Conservation (phyloP, 768 basidiomycete species). For the Kwoniella sp. region DNA sequence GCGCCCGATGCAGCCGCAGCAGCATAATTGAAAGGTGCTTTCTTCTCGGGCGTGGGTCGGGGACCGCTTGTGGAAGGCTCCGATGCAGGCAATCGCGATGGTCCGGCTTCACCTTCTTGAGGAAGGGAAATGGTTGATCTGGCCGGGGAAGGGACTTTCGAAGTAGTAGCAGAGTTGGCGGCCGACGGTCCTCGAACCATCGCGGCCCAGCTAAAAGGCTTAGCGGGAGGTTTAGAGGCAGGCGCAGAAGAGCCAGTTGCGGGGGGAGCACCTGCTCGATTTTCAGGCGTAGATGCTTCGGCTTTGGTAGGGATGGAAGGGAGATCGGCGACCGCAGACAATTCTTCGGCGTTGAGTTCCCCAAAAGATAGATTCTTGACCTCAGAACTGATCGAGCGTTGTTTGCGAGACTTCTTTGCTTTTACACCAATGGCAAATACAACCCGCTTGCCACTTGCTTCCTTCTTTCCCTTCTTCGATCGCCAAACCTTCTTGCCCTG, state of each 20-base stretch:
- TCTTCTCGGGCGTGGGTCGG: constrained; percentile 25
- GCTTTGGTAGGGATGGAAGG: constrained; percentile 3
- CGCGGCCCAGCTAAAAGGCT: constrained; percentile 49
- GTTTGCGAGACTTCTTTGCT: constrained; percentile 1
- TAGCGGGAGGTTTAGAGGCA: constrained; percentile 22
- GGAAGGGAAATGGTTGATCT: constrained; percentile 29
- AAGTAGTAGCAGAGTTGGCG: constrained; percentile 29
- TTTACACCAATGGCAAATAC: constrained; percentile 17
- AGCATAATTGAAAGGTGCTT: constrained; percentile 40
- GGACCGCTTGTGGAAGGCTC: constrained; percentile 5
- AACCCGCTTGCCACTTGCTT: constrained; percentile 20
- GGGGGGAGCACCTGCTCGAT: constrained; percentile 16
- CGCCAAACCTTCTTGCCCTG: constrained; percentile 7
- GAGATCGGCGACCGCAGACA: neutral
- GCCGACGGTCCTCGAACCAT: constrained; percentile 29
- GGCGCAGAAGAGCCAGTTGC: constrained; percentile 11
- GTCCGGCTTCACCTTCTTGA: constrained; percentile 26
- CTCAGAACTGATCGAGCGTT: neutral
- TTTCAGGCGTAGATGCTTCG: neutral
- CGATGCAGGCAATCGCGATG: constrained; percentile 17
- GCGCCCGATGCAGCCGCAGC: constrained; percentile 43
- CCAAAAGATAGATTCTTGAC: constrained; percentile 10
- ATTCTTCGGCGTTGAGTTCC: constrained; percentile 8
- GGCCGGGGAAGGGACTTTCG: constrained; percentile 34
- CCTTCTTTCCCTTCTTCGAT: constrained; percentile 28